Percentiles rank a stretch among this genome's conserved stretches.
Conservation (phyloP, 768 basidiomycete species). For the Leccinum obscurum region DNA sequence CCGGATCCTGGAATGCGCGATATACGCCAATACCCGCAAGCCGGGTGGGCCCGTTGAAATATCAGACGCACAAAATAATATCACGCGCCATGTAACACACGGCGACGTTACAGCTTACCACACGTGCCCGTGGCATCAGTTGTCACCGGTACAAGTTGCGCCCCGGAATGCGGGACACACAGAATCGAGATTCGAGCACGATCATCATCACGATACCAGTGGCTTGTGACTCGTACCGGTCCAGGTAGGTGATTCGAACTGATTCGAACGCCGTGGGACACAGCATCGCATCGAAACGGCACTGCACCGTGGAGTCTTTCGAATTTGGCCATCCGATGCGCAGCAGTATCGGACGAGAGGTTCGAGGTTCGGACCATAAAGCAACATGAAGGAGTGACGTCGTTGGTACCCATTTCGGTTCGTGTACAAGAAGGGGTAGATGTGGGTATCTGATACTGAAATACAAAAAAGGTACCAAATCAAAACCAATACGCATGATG, state of each 20-base stretch:
- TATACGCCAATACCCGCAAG: not conserved
- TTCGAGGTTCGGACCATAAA: not conserved
- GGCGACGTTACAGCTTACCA: not conserved
- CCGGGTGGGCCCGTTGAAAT: not conserved
- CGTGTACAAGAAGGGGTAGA: constrained; percentile 6
- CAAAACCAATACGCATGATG: constrained; percentile 5
- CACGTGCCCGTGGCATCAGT: not conserved
- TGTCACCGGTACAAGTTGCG: not conserved
- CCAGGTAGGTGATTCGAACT: not conserved
- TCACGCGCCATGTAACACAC: not conserved
- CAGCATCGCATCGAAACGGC: not conserved
- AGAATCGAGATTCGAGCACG: not conserved
- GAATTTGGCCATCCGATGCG: not conserved
- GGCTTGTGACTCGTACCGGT: not conserved
- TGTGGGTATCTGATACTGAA: not conserved
- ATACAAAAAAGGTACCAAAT: not conserved
- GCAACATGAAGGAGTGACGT: not conserved
- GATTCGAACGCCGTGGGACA: not conserved
- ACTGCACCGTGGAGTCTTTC: not conserved
- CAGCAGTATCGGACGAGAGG: not conserved
- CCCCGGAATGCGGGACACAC: not conserved
- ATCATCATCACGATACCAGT: not conserved
- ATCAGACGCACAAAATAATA: not conserved
- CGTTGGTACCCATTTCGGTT: not conserved
- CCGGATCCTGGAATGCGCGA: not conserved